A percentile compares a stretch with the other conserved stretches of the same genome.
Conservation (phyloP, 164 flowering plant species). For the Magnolia changhungtana region DNA sequence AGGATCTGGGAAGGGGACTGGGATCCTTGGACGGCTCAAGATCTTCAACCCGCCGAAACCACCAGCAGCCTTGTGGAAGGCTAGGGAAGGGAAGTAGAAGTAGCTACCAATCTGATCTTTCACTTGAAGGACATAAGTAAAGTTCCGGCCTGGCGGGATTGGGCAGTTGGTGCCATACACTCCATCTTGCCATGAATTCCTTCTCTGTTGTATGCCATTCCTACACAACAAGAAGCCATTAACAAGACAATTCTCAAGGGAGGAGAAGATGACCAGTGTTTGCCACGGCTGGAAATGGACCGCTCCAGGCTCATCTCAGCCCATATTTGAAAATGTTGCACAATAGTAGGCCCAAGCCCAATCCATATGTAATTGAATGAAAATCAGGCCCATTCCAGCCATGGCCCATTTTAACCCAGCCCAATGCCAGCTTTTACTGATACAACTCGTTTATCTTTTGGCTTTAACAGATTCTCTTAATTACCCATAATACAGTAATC, state of each 20-base stretch:
- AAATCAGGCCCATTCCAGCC: no score
- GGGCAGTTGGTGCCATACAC: constrained; percentile 85
- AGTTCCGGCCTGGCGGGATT: constrained; percentile 84
- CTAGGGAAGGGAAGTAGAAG: constrained; percentile 85
- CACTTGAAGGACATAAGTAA: constrained; percentile 80
- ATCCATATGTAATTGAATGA: no score
- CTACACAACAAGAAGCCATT: constrained; percentile 29
- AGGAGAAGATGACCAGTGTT: no score
- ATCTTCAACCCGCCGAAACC: constrained; percentile 77
- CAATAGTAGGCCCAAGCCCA: no score
- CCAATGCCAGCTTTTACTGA: no score
- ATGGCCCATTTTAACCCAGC: no score
- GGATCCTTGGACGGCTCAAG: constrained; percentile 76
- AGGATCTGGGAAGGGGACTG: constrained; percentile 88
- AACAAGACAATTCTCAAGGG: background rate
- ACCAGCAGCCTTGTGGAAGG: constrained; percentile 88
- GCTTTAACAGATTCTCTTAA: no score
- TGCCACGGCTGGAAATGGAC: no score
- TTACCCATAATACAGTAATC: no score
- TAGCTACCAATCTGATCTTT: constrained; percentile 93
- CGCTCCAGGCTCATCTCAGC: no score
- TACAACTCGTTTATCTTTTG: no score
- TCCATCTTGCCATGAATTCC: constrained; percentile 97
- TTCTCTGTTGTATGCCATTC: constrained; percentile 94
- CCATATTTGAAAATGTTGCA: no score